phyloP scores from a whole-genome alignment of 75 land plant species.

The Sequoia sempervirens region DNA sequence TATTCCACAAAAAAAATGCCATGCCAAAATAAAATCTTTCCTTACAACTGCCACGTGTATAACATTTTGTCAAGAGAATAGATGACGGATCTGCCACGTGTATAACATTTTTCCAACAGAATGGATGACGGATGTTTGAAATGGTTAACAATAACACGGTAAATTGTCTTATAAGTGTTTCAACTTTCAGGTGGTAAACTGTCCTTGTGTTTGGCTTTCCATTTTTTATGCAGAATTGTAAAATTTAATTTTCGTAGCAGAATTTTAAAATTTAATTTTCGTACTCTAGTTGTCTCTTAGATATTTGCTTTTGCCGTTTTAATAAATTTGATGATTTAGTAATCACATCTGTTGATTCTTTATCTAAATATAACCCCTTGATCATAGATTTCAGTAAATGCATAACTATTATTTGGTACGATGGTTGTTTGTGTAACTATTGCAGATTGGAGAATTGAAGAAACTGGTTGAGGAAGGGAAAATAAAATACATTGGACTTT shows the following conservation, averaged over 20 bases:
- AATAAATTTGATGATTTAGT: too few species aligned
- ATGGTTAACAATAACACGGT: too few species aligned
- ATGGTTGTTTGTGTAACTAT: background rate
- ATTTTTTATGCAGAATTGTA: background rate
- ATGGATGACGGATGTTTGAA: too few species aligned
- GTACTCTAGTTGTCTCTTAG: background rate
- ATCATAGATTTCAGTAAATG: background rate
- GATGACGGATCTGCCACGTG: too few species aligned
- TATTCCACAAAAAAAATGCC: too few species aligned
- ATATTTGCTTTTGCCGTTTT: background rate
- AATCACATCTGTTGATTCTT: background rate
- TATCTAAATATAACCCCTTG: background rate
- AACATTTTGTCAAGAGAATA: too few species aligned
- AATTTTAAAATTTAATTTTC: background rate
- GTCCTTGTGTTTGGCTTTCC: background rate
- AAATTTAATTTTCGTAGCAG: background rate
- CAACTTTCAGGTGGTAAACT: background rate
- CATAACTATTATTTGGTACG: background rate
- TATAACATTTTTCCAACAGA: too few species aligned
- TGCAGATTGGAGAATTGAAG: background rate
- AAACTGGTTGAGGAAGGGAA: constrained; percentile 51
- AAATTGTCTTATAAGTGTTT: background rate
- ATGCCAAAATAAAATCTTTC: too few species aligned
- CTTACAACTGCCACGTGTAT: too few species aligned
- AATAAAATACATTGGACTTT: constrained; percentile 46